phyloP scores from a whole-genome alignment of 2,329 filamentous ascomycete genomes.

The Aureobasidium subglaciale region DNA sequence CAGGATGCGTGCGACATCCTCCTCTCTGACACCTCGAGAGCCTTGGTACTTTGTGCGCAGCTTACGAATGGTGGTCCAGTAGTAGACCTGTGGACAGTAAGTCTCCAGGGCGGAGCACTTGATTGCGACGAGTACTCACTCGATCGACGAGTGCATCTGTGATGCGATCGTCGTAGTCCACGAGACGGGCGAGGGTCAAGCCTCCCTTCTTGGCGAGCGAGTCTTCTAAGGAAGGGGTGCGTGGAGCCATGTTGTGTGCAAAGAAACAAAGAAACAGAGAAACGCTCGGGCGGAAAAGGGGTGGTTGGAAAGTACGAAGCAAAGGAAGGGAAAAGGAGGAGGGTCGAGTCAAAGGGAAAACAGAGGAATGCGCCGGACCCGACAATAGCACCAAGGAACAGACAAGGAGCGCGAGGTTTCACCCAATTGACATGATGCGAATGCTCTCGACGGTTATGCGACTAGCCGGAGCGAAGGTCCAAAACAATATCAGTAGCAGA shows the following conservation, averaged over 20 bases:
- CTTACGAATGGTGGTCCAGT: constrained; percentile 94
- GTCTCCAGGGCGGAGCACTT: not conserved
- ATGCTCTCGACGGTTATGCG: not conserved
- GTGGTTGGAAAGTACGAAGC: not conserved
- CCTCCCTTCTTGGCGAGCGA: constrained; percentile 56
- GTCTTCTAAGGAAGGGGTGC: constrained; percentile 34
- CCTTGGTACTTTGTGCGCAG: constrained; percentile 79
- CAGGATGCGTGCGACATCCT: constrained; percentile 54
- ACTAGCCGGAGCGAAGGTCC: not conserved
- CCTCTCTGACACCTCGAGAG: constrained; percentile 67
- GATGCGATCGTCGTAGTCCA: constrained; percentile 89
- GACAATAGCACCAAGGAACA: constrained; percentile 13
- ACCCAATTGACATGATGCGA: constrained; percentile 9
- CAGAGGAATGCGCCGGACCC: constrained; percentile 13
- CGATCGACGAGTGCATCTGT: constrained; percentile 94
- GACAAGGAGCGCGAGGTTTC: constrained; percentile 2
- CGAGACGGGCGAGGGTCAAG: constrained; percentile 78
- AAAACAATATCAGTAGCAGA: not conserved
- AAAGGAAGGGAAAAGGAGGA: not conserved
- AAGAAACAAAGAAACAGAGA: constrained; percentile 5
- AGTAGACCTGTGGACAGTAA: constrained; percentile 61
- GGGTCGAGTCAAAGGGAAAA: constrained; percentile 4
- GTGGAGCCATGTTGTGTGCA: constrained; percentile 17
- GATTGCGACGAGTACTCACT: constrained; percentile 49
- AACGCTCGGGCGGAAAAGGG: not conserved